Evolutionary conservation across 305 asterid genomes (phyloP).

Genomic region (Coffea humblotiana): DNA sequence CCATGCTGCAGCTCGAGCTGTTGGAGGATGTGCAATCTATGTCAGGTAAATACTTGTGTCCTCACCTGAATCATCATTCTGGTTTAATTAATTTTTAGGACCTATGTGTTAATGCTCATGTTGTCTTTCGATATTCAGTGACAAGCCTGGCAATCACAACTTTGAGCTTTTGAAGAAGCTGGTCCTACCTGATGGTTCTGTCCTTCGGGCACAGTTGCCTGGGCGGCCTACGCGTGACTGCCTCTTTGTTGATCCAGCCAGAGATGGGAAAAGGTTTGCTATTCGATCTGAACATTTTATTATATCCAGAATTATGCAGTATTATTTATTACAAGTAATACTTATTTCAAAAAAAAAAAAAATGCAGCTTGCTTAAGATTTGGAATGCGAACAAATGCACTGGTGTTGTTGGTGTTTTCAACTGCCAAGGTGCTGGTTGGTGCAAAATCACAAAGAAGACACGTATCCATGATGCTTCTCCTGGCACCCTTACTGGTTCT

Average conservation of each 20-base stretch:
- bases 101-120: neutral
- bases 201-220: conserved; percentile 82
- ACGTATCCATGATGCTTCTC: conserved; percentile 82
- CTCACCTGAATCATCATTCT: neutral
- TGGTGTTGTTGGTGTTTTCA: conserved; percentile 90
- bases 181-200: conserved; percentile 92
- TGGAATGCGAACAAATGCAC: conserved; percentile 86
- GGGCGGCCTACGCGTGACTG: conserved; percentile 93
- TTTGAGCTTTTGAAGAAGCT: conserved; percentile 86
- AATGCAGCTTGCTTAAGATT: conserved; percentile 87
- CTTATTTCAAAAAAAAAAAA: neutral
- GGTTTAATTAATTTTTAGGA: neutral
- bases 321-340: neutral
- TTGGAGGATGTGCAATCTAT: conserved; percentile 94
- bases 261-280: conserved; percentile 83
- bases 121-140: conserved; percentile 37
- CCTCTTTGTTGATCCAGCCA: conserved; percentile 88
- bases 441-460: conserved; percentile 77
- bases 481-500: conserved; percentile 77
- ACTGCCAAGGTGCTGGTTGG: conserved; percentile 99
- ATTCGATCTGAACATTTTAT: conserved; percentile 13
- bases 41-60: conserved; percentile 52
- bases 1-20: conserved; percentile 98
- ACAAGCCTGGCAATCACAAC: conserved; percentile 96
- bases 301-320: no score